phyloP scores from a whole-genome alignment of 192 early-diverging fungal genomes.

The Diversispora epigaea region DNA sequence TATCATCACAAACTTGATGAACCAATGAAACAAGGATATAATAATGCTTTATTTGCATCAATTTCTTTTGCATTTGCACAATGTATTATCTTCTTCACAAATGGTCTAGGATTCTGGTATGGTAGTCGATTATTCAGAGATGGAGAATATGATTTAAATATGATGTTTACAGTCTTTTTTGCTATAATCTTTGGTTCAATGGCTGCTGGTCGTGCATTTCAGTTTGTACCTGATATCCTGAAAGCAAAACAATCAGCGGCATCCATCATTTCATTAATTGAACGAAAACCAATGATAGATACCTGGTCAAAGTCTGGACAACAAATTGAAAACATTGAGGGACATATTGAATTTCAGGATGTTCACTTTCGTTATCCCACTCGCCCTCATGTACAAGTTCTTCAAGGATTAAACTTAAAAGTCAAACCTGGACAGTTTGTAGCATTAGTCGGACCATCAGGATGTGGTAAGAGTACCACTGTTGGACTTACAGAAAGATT shows the following conservation, averaged over 20 bases:
- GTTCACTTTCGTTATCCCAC: constrained; percentile 59
- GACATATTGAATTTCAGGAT: constrained; percentile 34
- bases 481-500: constrained; percentile 61
- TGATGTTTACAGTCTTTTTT: constrained; percentile 37
- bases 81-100: constrained; percentile 43
- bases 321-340: constrained; percentile 34
- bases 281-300: constrained; percentile 51
- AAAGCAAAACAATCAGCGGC: constrained; percentile 58
- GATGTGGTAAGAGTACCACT: constrained; percentile 66
- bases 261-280: constrained; percentile 48
- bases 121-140: constrained; percentile 34
- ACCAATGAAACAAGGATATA: constrained; percentile 42
- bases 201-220: constrained; percentile 49
- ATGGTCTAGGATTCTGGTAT: constrained; percentile 51
- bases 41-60: constrained; percentile 36
- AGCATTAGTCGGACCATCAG: constrained; percentile 76
- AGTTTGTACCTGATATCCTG: constrained; percentile 53
- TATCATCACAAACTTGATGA: constrained; percentile 43
- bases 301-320: constrained; percentile 36
- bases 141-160: constrained; percentile 29
- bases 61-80: constrained; percentile 47
- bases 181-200: constrained; percentile 38
- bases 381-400: constrained; percentile 58
- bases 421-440: constrained; percentile 66
- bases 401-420: constrained; percentile 53